phyloP scores from a whole-genome alignment of 1,284 basidiomycete genomes.

The Leccinum pachyderme region DNA sequence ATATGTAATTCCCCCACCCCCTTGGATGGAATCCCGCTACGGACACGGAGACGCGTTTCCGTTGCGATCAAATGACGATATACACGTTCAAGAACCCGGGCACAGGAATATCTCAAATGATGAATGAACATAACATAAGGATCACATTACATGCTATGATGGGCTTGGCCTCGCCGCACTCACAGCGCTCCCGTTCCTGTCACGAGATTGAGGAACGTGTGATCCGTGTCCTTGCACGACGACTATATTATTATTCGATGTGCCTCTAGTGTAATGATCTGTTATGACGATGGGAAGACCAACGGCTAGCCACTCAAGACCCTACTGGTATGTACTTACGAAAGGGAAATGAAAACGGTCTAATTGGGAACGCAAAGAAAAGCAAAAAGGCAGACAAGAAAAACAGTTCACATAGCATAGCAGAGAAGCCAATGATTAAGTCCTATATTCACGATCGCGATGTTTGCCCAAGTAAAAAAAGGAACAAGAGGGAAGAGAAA shows the following conservation, averaged over 20 bases:
- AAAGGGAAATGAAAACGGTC: background rate
- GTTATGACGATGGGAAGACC: background rate
- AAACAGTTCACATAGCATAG: background rate
- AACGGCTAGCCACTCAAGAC: too few relatives aligned
- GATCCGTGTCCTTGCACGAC: background rate
- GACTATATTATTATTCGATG: background rate
- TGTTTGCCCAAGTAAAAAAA: background rate
- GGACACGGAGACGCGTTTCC: too few relatives aligned
- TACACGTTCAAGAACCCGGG: too few relatives aligned
- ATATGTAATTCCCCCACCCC: too few relatives aligned
- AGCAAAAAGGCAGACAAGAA: background rate
- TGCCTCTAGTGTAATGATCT: background rate
- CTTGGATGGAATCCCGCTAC: too few relatives aligned
- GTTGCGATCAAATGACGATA: too few relatives aligned
- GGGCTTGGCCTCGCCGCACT: background rate
- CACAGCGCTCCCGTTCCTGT: background rate
- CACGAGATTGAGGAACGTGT: background rate
- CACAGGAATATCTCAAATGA: too few relatives aligned
- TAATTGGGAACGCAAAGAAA: background rate
- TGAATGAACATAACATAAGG: background rate
- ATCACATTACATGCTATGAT: background rate
- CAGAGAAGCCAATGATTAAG: background rate
- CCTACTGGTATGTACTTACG: too few relatives aligned
- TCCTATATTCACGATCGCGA: background rate
- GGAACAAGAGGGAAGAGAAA: background rate